A percentile compares a stretch with the other conserved stretches of the same genome.
Conservation (phyloP, 371 early-diverging fungal genomes). For the Lichtheimia hyalospora region DNA sequence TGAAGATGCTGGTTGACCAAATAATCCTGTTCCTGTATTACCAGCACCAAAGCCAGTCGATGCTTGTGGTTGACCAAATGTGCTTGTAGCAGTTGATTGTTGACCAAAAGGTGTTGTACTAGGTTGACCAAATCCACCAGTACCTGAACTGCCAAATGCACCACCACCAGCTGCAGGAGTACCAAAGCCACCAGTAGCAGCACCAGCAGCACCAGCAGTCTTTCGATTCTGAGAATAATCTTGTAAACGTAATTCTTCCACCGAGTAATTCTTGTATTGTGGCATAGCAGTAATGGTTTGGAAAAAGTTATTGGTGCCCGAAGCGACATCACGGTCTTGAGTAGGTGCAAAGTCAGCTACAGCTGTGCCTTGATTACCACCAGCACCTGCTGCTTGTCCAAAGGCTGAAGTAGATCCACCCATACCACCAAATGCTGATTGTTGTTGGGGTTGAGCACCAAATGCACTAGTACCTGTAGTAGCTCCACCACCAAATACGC, state of each 20-base stretch:
- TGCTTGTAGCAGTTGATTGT: constrained; percentile 22
- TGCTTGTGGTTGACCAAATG: constrained; percentile 33
- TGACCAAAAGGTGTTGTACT: constrained; percentile 52
- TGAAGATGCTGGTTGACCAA: constrained; percentile 46
- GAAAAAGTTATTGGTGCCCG: constrained; percentile 62
- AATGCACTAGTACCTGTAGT: constrained; percentile 18
- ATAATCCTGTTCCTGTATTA: constrained; percentile 14
- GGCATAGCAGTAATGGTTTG: constrained; percentile 90
- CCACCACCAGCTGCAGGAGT: constrained; percentile 41
- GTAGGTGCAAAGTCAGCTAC: constrained; percentile 69
- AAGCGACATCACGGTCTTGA: constrained; percentile 64
- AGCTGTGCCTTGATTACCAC: constrained; percentile 76
- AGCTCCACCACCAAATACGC: constrained; percentile 29
- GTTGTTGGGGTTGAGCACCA: constrained; percentile 24
- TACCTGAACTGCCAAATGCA: constrained; percentile 31
- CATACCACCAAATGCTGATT: constrained; percentile 37
- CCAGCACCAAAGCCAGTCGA: constrained; percentile 26
- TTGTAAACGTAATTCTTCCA: constrained; percentile 91
- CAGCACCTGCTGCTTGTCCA: constrained; percentile 50
- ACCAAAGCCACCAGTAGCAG: constrained; percentile 41
- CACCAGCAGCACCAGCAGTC: constrained; percentile 41
- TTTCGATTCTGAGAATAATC: constrained; percentile 89
- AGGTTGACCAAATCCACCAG: constrained; percentile 28
- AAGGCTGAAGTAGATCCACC: constrained; percentile 38
- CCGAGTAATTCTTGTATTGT: constrained; percentile 80